Evolutionary conservation across 176 grass and related monocot species (phyloP), one percentile per base, ranked within the genome.

Genomic region (Pontederia paniculata): DNA sequence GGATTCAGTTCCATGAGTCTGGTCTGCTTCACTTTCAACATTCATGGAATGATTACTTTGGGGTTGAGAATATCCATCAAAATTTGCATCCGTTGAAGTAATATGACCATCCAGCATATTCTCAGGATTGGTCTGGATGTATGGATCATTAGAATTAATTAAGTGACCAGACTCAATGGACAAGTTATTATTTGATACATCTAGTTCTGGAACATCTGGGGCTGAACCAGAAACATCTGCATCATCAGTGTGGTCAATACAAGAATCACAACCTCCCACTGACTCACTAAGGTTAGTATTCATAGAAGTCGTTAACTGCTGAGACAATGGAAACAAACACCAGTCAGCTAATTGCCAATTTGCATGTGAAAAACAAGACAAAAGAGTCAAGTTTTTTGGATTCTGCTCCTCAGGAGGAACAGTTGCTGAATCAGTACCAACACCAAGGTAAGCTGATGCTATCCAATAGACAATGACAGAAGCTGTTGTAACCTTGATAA

Each of bases 321-420:
- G 67, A 23, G 48, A 58, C 22, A 17, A 52, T 17, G 76, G 45
- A 65, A 69, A 70, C 63, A 84, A 67, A 61, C 93, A 98, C 86
- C 86, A 91, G 20, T 98, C 93, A 81, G 80, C 82, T 72, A 98
- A 70, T 70, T 88, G 93, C 93, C 93, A 98, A 42, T 81, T 79
- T 52, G 77, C 57, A 79, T 88, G 58, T 31, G 83, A 71, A 71
- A 88, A 80, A 54, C 80, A 84, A 69, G 86, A 98, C 50, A 98
- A 60, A 55, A 88, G 78, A 74, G 75, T 91, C 57, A 98, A 71
- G 57, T 98, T 88, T 74, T 84, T 84, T 53, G 83, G 86, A 48
- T 74, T 88, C 77, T 98, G 93, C 66, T 88, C 80, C 54, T 91
- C 80, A 12, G 72, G 23, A 56, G 86, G 93, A 56, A 77, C 61